phyloP scores from a whole-genome alignment of 306 rosid species.

The Betula pendula region DNA sequence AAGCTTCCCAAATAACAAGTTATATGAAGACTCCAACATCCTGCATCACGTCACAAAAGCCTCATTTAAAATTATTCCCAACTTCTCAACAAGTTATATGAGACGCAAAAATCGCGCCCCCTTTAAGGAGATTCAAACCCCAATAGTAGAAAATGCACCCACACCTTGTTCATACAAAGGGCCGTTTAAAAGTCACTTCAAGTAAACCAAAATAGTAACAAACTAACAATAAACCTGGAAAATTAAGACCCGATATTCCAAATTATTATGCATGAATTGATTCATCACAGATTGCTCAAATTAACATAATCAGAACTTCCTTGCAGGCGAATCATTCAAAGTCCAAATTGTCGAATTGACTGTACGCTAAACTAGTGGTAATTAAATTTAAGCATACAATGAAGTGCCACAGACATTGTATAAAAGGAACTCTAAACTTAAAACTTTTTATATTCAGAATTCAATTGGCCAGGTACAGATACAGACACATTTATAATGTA shows the following conservation, averaged over 20 bases:
- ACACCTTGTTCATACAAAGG: neutral
- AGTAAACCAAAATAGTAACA: neutral
- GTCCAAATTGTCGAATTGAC: neutral
- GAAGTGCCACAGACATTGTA: neutral
- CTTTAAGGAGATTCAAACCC: too few species aligned
- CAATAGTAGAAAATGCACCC: too few species aligned
- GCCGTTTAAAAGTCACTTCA: neutral
- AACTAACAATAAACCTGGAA: too few species aligned
- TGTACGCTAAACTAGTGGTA: too few species aligned
- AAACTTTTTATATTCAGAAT: neutral
- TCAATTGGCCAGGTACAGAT: neutral
- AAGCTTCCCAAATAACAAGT: constrained; percentile 80
- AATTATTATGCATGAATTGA: too few species aligned
- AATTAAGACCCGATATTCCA: too few species aligned
- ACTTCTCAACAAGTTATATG: neutral
- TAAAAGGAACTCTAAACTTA: neutral
- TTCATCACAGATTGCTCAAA: neutral
- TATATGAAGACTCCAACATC: constrained; percentile 88
- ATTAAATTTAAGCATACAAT: neutral
- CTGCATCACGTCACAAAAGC: constrained; percentile 42
- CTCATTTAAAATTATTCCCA: neutral
- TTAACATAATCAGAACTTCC: neutral
- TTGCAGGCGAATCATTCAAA: neutral
- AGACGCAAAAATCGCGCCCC: too few species aligned
- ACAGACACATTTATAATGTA: neutral